phyloP scores from a whole-genome alignment of 768 basidiomycete species.

The Auriscalpium orientale region DNA sequence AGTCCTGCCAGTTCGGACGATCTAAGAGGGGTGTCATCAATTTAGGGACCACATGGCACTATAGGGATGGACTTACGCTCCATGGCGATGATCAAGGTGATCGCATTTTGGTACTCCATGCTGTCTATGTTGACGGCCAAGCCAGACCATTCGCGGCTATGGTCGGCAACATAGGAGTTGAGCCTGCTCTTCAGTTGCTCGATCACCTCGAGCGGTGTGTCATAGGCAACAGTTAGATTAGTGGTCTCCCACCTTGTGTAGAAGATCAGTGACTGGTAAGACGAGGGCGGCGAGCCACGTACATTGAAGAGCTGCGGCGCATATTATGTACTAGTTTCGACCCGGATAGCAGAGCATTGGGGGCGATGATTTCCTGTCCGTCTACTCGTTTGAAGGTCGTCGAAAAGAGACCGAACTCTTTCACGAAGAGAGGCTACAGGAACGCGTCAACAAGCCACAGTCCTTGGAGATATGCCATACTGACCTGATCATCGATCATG shows the following conservation, averaged over 20 bases:
- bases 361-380: slow-evolving; percentile 73
- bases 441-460: neutral
- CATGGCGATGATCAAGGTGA: slow-evolving; percentile 57
- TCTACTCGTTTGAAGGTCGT: slow-evolving; percentile 77
- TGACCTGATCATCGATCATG: slow-evolving; percentile 68
- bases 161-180: slow-evolving; percentile 49
- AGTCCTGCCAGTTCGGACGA: slow-evolving; percentile 81
- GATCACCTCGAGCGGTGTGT: slow-evolving; percentile 62
- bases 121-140: slow-evolving; percentile 63
- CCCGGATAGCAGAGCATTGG: slow-evolving; percentile 63
- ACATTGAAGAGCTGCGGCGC: slow-evolving; percentile 70
- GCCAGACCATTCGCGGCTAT: slow-evolving; percentile 68
- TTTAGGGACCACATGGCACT: neutral
- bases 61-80: slow-evolving; percentile 48
- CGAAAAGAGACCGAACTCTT: slow-evolving; percentile 75
- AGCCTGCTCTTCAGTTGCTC: slow-evolving; percentile 59
- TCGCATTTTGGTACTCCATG: slow-evolving; percentile 72
- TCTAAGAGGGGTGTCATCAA: slow-evolving; percentile 31
- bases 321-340: slow-evolving; percentile 75
- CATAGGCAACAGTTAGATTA: slow-evolving; percentile 54
- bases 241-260: slow-evolving; percentile 57
- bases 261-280: neutral
- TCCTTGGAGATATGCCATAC: neutral
- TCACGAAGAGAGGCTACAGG: slow-evolving; percentile 42
- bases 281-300: slow-evolving; percentile 17